Conservation (phyloP, 225 moss, liverwort and hornwort genomes). For the Pleurozium schreberi region DNA sequence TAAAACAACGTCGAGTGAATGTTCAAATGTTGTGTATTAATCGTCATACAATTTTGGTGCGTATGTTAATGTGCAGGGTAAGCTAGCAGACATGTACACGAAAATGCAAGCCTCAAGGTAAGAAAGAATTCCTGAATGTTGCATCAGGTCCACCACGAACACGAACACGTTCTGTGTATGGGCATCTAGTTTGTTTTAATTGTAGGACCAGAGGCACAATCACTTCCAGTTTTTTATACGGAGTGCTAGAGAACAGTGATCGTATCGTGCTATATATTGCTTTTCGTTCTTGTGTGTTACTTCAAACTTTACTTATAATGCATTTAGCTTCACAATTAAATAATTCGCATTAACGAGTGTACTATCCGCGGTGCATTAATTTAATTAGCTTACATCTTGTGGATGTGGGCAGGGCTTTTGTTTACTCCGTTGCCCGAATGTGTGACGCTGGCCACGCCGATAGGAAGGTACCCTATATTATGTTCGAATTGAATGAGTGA, state of each 20-base stretch:
- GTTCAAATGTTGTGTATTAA: background rate
- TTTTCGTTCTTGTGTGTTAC: background rate
- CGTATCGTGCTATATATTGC: background rate
- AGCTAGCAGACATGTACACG: constrained; percentile 97
- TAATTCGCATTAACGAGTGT: background rate
- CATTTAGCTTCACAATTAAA: background rate
- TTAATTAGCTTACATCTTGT: background rate
- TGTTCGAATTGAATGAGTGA: background rate
- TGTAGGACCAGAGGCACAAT: background rate
- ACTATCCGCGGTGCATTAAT: background rate
- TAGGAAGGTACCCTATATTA: constrained; percentile 51
- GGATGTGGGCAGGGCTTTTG: constrained; percentile 62
- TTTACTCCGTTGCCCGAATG: constrained; percentile 84
- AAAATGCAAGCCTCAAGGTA: constrained; percentile 95
- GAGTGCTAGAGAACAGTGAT: background rate
- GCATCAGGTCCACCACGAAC: background rate
- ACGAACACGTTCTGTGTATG: background rate
- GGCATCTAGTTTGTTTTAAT: background rate
- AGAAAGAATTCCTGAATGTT: background rate
- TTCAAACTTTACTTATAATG: background rate
- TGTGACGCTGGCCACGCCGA: constrained; percentile 73
- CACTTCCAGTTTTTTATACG: background rate
- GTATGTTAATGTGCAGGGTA: constrained; percentile 55
- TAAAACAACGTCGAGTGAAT: background rate
- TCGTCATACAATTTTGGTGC: background rate